These are phyloP conservation scores for Tuber indicum DNA, from an alignment of 495 filamentous ascomycete species.

Conservation along the genomic window DNA sequence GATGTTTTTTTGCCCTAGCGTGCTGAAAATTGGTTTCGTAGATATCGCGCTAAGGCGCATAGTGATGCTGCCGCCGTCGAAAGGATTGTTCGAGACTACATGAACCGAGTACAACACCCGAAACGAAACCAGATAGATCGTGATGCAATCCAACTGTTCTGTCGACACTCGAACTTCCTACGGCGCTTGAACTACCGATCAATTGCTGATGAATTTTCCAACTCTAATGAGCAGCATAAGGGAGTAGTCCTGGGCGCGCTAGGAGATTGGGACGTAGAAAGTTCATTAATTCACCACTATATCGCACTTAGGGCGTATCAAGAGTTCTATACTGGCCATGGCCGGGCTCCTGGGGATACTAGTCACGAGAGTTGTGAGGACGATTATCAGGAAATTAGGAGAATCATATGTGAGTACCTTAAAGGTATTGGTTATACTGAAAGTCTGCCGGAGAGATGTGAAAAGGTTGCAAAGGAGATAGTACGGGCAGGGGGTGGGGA, in stretches of 20 bases:
- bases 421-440: conserved; percentile 38
- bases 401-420: conserved; percentile 27
- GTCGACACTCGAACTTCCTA: conserved; percentile 90
- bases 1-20: background rate
- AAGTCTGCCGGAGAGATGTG: conserved; percentile 44
- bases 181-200: conserved; percentile 68
- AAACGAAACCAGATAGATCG: conserved; percentile 41
- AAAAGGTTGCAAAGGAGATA: conserved; percentile 47
- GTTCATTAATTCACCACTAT: conserved; percentile 55
- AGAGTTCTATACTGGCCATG: conserved; percentile 22
- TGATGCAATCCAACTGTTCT: conserved; percentile 83
- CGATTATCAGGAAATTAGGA: conserved; percentile 23
- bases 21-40: background rate
- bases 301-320: conserved; percentile 57
- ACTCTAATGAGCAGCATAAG: conserved; percentile 19
- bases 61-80: conserved; percentile 73
- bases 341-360: conserved; percentile 29
- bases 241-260: conserved; percentile 22
- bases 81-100: conserved; percentile 55
- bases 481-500: conserved; percentile 61
- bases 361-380: conserved; percentile 17
- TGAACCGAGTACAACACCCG: conserved; percentile 52
- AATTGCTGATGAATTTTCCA: conserved; percentile 45
- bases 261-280: conserved; percentile 39
- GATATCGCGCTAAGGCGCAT: conserved; percentile 81